Percentiles rank a stretch among this genome's conserved stretches.
Evolutionary conservation across 2,329 filamentous ascomycete genomes (phyloP).

Genomic region (Diaporthe humulicola): DNA sequence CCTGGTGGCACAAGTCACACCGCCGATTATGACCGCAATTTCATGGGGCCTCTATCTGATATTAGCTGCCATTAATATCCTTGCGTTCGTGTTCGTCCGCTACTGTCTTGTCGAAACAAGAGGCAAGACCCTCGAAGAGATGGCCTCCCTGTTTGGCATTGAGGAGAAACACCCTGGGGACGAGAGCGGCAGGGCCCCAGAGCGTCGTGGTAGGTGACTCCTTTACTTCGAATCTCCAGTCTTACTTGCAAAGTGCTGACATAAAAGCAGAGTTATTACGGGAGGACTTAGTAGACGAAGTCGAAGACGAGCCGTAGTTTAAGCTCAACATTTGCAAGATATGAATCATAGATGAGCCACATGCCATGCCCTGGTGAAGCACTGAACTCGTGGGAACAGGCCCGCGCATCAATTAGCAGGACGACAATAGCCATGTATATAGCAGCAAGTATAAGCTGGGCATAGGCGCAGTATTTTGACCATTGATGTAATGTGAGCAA

Average conservation of each 20-base stretch:
- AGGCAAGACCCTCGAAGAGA: conserved; percentile 45
- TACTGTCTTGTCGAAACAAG: conserved; percentile 45
- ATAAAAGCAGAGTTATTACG: conserved; percentile 6
- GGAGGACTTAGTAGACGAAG: conserved; percentile 9
- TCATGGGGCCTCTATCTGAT: conserved; percentile 47
- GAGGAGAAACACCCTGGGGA: conserved; percentile 34
- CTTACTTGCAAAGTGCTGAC: neutral
- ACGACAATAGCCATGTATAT: too few relatives aligned
- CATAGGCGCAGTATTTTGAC: too few relatives aligned
- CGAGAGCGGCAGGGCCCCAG: neutral
- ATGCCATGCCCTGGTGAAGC: too few relatives aligned
- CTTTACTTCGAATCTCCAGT: neutral
- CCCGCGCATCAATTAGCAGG: too few relatives aligned
- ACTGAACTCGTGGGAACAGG: too few relatives aligned
- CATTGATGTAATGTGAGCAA: too few relatives aligned
- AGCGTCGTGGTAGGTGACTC: conserved; percentile 24
- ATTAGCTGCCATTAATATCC: conserved; percentile 45
- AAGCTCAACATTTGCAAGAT: too few relatives aligned
- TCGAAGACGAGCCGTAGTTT: conserved; percentile 1
- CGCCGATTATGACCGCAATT: conserved; percentile 45
- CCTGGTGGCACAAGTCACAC: conserved; percentile 44
- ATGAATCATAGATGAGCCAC: too few relatives aligned
- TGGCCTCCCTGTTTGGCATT: conserved; percentile 46
- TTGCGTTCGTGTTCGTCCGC: conserved; percentile 47
- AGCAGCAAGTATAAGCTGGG: too few relatives aligned